Conservation (phyloP, 495 filamentous ascomycete species). For the Penicillium herquei region DNA sequence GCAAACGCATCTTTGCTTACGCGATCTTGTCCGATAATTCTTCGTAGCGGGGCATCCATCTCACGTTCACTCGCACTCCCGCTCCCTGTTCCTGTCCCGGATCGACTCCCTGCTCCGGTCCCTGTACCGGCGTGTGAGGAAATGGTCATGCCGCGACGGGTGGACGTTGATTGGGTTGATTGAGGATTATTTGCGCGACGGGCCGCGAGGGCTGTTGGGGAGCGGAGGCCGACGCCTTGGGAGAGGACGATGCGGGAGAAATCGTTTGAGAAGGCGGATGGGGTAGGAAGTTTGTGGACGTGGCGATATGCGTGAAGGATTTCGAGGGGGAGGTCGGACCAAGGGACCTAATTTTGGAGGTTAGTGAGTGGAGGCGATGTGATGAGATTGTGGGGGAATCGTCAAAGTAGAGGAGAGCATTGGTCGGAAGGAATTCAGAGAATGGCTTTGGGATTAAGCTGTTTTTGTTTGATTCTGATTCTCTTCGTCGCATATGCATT, state of each 20-base stretch:
- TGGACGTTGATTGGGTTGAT: constrained; percentile 12
- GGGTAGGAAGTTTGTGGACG: constrained; percentile 69
- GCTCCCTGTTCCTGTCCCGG: neutral
- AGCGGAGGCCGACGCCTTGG: constrained; percentile 63
- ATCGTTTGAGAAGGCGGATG: constrained; percentile 65
- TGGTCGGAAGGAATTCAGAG: too few species aligned
- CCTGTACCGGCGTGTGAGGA: neutral
- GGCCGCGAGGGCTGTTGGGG: constrained; percentile 44
- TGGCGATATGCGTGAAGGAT: constrained; percentile 80
- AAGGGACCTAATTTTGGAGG: constrained; percentile 58
- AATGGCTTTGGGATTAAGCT: too few species aligned
- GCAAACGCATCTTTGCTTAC: constrained; percentile 78
- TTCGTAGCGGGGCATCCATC: constrained; percentile 26
- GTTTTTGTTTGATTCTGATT: too few species aligned
- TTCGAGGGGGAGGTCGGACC: constrained; percentile 68
- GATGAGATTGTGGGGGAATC: neutral
- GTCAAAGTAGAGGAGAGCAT: too few species aligned
- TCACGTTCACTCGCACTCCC: neutral
- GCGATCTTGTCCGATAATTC: constrained; percentile 50
- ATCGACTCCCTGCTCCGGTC: neutral
- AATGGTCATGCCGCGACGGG: neutral
- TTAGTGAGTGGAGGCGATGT: neutral
- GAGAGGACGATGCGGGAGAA: constrained; percentile 72
- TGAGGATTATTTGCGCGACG: constrained; percentile 33
- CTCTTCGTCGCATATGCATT: too few species aligned